Evolutionary conservation across 2,329 filamentous ascomycete species (phyloP), one percentile per base, ranked within the genome.

Genomic region (Elsinoe perseae): DNA sequence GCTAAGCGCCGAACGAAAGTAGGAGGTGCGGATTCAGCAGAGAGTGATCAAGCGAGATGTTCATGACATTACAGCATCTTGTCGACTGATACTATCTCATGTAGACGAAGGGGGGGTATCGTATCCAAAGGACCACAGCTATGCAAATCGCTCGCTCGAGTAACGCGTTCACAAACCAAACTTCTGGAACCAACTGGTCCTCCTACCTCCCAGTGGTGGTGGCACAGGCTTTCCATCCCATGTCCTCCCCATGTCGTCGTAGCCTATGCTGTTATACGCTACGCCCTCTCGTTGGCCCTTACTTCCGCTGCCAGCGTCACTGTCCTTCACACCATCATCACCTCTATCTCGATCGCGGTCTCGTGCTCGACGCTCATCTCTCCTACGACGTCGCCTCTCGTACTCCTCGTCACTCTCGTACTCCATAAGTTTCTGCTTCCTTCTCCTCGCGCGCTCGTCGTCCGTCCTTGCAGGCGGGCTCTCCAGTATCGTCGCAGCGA

Each of bases 401-500:
- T 46, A 44, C 48, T 48, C 50, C 28, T 57, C 58, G 16, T 56
- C 50, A 21, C 38, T 28, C 36, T 57, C 58, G 32, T 50, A 46
- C 23, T 57, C 56, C 23, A 53, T 40, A 2, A 52, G 23, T 16
- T 57, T 55, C 18, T 42, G 40, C 25, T 43, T 20, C 14, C 63
- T 0, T 50, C 59, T 2, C 30, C 56, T 4, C 65, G 64, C 55
- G 62, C 64, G 14, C 32, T 57, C 57, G 23, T 64, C 65, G 0
- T 54, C 21, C 25, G 57, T 53, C 18, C 63, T 54, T 12, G 38
- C 28, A 10, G 53, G 53, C 38, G 53, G 53, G 10, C 20, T 28
- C 25, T 78, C 75, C 56, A 78, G 65, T 44, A 78, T 75, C 1
- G 75, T 77, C 57, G 73, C 73, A 50, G 71, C 69, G 21, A 71